Base-by-base conservation (phyloP, 768 basidiomycete genomes). In the Lactarius tabidus region DNA sequence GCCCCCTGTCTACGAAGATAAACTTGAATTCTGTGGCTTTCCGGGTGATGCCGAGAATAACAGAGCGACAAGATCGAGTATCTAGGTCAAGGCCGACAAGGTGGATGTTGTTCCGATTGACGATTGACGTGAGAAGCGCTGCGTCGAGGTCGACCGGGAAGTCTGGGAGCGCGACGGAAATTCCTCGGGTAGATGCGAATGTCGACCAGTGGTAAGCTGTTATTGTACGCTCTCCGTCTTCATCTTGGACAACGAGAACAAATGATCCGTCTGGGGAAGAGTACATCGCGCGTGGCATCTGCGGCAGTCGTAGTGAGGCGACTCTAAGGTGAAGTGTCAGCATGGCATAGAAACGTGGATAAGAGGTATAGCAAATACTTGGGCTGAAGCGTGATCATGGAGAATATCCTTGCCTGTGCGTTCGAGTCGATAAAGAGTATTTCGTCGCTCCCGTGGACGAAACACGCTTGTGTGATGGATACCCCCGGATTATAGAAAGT, bases 251-350 rank as follows among this genome's bases (percentile, higher is more conserved):
- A 2, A 77, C 71, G 35, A 85, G 57, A n/a, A 85, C 67, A 66
- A 83, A 86, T 28, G 85, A 77, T 0, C 83, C 84, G 67, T 86
- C 85, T 0, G 85, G 83, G 0, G 85, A 78, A 1, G 83, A 79
- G 71, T 74, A 74, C 10, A 81, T 73, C 17, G 67, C 72, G n/a
- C 60, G 64, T 0, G 83, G 82, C 1, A 72, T 59, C 20, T 69
- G 66, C 0, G 72, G 65, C 1, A 86, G 72, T n/a, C 78, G 72
- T 1, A 85, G 67, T 0, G 78, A 75, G 0, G 83, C 80, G 5
- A 82, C 81, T 35, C 84, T 85, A 38, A 6, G 14, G 35, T 15
- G 33, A 26, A 18, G n/a, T 8, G 33, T 43, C 26, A 63, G 45
- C 36, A 62, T 18, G 41, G 3, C 1, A 53, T 6, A 8, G 1